phyloP scores from a whole-genome alignment of 345 rosid genomes.

The Eucalyptus curtisii region DNA sequence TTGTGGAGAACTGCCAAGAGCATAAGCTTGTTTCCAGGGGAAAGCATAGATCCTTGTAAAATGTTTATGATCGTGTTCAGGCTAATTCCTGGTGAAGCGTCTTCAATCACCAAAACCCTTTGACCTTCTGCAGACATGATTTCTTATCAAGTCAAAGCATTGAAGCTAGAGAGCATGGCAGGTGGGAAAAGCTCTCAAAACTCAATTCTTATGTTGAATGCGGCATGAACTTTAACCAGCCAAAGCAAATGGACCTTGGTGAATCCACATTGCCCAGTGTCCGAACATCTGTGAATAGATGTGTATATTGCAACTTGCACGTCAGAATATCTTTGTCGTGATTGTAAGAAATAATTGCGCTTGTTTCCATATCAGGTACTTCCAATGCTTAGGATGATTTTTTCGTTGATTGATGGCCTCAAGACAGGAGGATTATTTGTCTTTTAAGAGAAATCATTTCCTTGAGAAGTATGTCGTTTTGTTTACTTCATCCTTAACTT shows the following conservation, averaged over 20 bases:
- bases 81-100: not conserved
- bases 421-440: not conserved
- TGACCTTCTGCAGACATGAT: not conserved
- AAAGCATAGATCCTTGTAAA: not conserved
- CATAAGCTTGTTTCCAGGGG: not conserved
- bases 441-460: not conserved
- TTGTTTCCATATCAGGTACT: not conserved
- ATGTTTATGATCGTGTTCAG: not conserved
- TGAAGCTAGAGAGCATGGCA: not conserved
- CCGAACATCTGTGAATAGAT: not conserved
- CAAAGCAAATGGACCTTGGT: not conserved
- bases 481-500: not conserved
- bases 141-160: not conserved
- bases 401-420: not conserved
- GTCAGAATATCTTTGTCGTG: not conserved
- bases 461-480: not conserved
- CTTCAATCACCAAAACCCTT: not conserved
- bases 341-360: not conserved
- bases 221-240: not conserved
- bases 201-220: not conserved
- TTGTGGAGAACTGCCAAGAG: not conserved
- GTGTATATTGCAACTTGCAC: not conserved
- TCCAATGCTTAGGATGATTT: not conserved
- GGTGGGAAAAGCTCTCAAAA: not conserved
- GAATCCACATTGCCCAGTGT: not conserved